These are phyloP conservation scores for Arthrinium phaeospermum DNA, from an alignment of 2,329 filamentous ascomycete species.

Conservation along the genomic window DNA sequence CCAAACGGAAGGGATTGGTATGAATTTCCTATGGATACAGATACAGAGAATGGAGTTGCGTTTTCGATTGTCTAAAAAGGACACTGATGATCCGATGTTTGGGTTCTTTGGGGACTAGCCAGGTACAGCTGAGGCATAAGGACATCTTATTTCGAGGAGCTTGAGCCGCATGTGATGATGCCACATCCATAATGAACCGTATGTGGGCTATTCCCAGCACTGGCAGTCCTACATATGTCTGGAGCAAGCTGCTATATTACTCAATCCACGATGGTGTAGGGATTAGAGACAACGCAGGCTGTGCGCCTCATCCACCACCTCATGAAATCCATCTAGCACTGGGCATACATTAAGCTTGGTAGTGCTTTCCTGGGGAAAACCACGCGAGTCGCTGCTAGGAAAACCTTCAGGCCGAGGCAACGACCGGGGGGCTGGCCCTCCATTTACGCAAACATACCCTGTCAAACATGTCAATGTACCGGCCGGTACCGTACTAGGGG, in stretches of 20 bases:
- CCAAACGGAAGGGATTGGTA: too few relatives aligned
- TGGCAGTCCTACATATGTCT: background rate
- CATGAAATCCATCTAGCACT: background rate
- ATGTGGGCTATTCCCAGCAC: too few relatives aligned
- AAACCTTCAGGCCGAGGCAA: conserved; percentile 1
- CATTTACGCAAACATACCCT: background rate
- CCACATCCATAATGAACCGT: background rate
- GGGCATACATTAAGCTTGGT: background rate
- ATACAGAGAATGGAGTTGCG: too few relatives aligned
- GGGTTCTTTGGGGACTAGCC: too few relatives aligned
- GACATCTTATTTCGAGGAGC: too few relatives aligned
- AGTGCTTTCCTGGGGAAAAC: conserved; percentile 11
- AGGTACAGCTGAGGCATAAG: too few relatives aligned
- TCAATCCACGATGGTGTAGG: background rate
- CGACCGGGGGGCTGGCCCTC: background rate
- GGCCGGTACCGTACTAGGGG: background rate
- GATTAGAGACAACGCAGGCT: background rate
- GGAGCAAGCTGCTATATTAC: background rate
- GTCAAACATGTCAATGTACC: background rate
- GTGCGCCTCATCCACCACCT: background rate
- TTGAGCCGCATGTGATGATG: background rate
- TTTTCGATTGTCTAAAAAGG: too few relatives aligned
- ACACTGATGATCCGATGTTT: too few relatives aligned
- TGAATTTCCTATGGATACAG: too few relatives aligned
- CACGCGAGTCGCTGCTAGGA: conserved; percentile 1